phyloP scores from a whole-genome alignment of 2,329 filamentous ascomycete genomes.

The Pseudonectria foliicola region DNA sequence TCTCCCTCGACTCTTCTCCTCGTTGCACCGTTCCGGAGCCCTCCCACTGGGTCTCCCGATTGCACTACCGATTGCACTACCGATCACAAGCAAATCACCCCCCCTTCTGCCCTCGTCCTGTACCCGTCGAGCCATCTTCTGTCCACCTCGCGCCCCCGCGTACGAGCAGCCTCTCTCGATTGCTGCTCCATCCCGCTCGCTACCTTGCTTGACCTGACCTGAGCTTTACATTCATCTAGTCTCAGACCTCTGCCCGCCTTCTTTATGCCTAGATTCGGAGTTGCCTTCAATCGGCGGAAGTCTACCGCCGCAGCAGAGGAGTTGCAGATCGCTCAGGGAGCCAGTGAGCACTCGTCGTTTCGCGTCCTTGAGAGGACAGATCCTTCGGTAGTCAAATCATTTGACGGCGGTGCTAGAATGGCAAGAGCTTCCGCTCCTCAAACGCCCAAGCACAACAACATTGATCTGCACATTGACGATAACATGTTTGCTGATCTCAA shows the following conservation, averaged over 20 bases:
- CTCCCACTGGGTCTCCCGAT: slow-evolving; percentile 15
- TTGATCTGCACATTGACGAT: slow-evolving; percentile 42
- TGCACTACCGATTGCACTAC: slow-evolving; percentile 1
- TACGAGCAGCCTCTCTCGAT: slow-evolving; percentile 8
- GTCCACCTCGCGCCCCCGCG: slow-evolving; percentile 6
- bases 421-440: slow-evolving; percentile 30
- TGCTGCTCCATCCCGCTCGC: slow-evolving; percentile 4
- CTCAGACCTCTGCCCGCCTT: slow-evolving; percentile 14
- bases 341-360: slow-evolving; percentile 45
- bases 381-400: slow-evolving; percentile 36
- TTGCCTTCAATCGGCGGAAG: slow-evolving; percentile 53
- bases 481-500: slow-evolving; percentile 54
- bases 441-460: slow-evolving; percentile 31
- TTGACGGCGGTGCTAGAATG: slow-evolving; percentile 42
- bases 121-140: slow-evolving; percentile 5
- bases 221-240: slow-evolving; percentile 20
- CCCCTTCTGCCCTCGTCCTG: no score
- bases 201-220: slow-evolving; percentile 17
- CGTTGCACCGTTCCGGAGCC: slow-evolving; percentile 10
- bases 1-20: slow-evolving; percentile 17
- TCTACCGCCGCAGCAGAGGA: slow-evolving; percentile 49
- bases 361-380: slow-evolving; percentile 51
- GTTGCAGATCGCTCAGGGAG: slow-evolving; percentile 43
- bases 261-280: slow-evolving; percentile 57
- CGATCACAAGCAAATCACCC: no score